These are phyloP conservation scores for Moniliella sp. DNA, from an alignment of 1,284 basidiomycete genomes.

Conservation along the genomic window DNA sequence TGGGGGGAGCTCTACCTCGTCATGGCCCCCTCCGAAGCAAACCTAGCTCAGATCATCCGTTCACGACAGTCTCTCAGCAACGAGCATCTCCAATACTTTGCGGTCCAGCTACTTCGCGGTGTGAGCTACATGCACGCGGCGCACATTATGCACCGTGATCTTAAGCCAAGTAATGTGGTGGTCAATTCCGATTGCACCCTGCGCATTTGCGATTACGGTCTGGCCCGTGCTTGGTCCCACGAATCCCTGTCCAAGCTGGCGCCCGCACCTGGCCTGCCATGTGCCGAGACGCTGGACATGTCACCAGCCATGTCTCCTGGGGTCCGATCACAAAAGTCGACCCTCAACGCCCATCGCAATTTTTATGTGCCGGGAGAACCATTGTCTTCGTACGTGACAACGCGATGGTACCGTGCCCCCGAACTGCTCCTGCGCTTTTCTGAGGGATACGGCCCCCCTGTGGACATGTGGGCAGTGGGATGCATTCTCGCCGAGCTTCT, in stretches of 20 bases:
- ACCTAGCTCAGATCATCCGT: slow-evolving; percentile 28
- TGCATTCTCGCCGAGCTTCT: slow-evolving; percentile 28
- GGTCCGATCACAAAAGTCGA: no score
- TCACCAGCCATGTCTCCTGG: no score
- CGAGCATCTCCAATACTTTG: slow-evolving; percentile 28
- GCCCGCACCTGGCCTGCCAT: no score
- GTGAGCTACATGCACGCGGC: slow-evolving; percentile 27
- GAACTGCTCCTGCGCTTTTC: slow-evolving; percentile 28
- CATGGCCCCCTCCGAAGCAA: slow-evolving; percentile 25
- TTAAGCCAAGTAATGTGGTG: slow-evolving; percentile 32
- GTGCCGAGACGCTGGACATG: no score
- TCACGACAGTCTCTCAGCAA: slow-evolving; percentile 25
- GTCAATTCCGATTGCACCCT: slow-evolving; percentile 31
- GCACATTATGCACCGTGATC: slow-evolving; percentile 27
- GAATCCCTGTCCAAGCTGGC: no score
- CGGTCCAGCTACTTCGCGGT: slow-evolving; percentile 27
- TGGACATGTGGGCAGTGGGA: slow-evolving; percentile 33
- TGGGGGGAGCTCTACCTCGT: slow-evolving; percentile 30
- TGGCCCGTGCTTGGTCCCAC: slow-evolving; percentile 21
- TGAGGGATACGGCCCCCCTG: slow-evolving; percentile 24
- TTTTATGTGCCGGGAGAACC: slow-evolving; percentile 25
- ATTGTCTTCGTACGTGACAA: slow-evolving; percentile 29
- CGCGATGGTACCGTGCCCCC: slow-evolving; percentile 29
- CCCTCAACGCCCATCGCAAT: no score
- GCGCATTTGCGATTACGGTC: slow-evolving; percentile 27